Evolutionary conservation across 75 land plant genomes (phyloP), one percentile per base, ranked within the genome.

Genomic region (Picea sitchensis): DNA sequence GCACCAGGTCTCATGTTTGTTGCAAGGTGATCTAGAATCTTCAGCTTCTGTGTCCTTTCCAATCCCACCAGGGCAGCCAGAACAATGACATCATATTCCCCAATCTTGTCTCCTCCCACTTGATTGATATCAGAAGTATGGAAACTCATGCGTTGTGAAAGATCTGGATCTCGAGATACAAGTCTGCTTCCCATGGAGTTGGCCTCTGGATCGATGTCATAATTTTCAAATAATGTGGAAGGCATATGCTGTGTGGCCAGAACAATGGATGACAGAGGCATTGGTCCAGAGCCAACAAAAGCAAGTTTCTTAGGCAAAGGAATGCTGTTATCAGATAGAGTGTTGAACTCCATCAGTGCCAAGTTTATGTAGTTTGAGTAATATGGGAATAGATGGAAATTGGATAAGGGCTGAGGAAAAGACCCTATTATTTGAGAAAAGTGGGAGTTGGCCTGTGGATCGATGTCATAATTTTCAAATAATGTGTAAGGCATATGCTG

Each of bases 31-130:
- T 63, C 76, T 11, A 85, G 38, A 9, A 85, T 75, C 73, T 51
- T 61, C 61, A 81, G 65, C 51, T 85, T 85, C 21, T 79, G 67
- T 21, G 81, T 78, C 74, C 79, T 81, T 32, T 26, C 71, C 79
- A 80, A 78, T 47, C 89, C 89, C 59, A 87, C 89, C 2, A 87
- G 82, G 31, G 89, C 89, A 14, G 89, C 84, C 51, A 87, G 68
- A 38, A 87, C 79, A 26, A 87, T 32, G 58, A 78, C 73, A 47
- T 85, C 89, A 64, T 81, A 87, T n/a, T 73, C 78, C 47, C 57
- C 68, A 15, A 87, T 60, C 81, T 82, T 74, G 18, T 82, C 81
- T 73, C 51, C 65, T 44, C 51, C 51, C 14, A 85, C 84, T 30
- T 80, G 32, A 81, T 86, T 77, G 34, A 88, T 83, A 69, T 88